Base-by-base conservation (phyloP, 2,329 filamentous ascomycete genomes). In the Periconia macrospinosa region DNA sequence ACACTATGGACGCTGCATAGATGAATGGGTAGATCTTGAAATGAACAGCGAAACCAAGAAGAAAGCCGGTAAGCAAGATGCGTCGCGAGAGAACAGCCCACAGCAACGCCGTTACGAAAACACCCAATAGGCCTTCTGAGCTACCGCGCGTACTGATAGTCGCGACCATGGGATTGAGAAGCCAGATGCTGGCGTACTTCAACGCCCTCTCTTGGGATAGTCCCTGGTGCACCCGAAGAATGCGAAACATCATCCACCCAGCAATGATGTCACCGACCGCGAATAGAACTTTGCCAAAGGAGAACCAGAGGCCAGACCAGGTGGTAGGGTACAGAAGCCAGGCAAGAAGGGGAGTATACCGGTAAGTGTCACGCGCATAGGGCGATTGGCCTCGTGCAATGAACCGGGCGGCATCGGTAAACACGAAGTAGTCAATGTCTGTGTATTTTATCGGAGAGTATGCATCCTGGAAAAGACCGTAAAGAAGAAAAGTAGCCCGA, bases 21-120 rank as follows among this genome's bases (percentile, higher is more conserved):
- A 99, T 91, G 73, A 97, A 96, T 0, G 94, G 94, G 67, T 99
- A 99, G 56, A 99, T 97, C 81, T 99, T 99, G 77, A 99, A 95
- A 76, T 99, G 94, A 23, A 97, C 92, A 1, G 86, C 86, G 27
- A 96, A 76, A 0, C 94, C 94, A 2, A 99, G 79, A 30, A 97
- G 73, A 2, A 86, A 59, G 0, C 90, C 93, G 0, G 92, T 89
- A 9, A 95, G 70, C 1, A 75, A 67, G 17, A 89, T 77, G n/a
- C 79, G 79, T 47, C 80, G 81, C 48, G 83, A 79, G 58, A 92
- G 77, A 1, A 90, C 88, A 0, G 92, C 90, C 90, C 91, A 97
- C 11, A 99, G 75, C 35, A 97, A 73, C 0, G 85, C 89, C 56
- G 91, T 86, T 6, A 96, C 91, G 70, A 97, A 81, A 0, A 93